Evolutionary conservation across 352 stramenopile species (phyloP).

Genomic region (Aphanomyces euteiches): DNA sequence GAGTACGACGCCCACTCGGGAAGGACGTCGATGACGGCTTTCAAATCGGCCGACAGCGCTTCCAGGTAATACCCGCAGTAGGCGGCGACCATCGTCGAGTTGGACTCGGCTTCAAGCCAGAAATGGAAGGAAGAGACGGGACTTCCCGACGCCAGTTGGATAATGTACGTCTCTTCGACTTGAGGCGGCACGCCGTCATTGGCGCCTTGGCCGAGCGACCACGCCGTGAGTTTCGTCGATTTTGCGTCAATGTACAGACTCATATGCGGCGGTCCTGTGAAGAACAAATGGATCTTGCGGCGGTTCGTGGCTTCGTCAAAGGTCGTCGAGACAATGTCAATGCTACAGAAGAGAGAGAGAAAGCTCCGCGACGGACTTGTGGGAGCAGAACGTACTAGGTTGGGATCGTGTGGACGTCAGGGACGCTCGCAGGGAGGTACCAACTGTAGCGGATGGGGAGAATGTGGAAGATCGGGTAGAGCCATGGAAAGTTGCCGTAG

Average conservation of each 20-base stretch:
- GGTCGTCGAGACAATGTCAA: constrained; percentile 58
- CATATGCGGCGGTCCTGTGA: constrained; percentile 61
- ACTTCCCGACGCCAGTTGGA: constrained; percentile 63
- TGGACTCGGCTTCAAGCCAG: constrained; percentile 63
- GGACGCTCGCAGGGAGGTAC: constrained; percentile 50
- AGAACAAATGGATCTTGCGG: constrained; percentile 59
- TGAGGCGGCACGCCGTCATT: constrained; percentile 49
- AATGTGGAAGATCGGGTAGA: constrained; percentile 55
- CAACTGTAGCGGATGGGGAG: constrained; percentile 65
- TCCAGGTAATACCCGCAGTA: constrained; percentile 71
- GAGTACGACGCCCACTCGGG: constrained; percentile 49
- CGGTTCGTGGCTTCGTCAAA: constrained; percentile 49
- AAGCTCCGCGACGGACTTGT: not conserved
- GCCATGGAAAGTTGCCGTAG: constrained; percentile 63
- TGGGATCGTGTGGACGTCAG: constrained; percentile 20
- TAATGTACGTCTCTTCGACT: constrained; percentile 65
- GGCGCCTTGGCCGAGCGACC: constrained; percentile 62
- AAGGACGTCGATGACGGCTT: constrained; percentile 42
- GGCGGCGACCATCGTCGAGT: constrained; percentile 48
- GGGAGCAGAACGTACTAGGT: constrained; percentile 2
- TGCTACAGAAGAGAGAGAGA: not conserved
- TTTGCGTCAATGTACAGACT: constrained; percentile 78
- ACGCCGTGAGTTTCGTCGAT: constrained; percentile 59
- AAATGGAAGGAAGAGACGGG: constrained; percentile 64
- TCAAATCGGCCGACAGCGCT: constrained; percentile 45